Conservation (phyloP, 345 rosid genomes). For the Euphorbia lathyris region DNA sequence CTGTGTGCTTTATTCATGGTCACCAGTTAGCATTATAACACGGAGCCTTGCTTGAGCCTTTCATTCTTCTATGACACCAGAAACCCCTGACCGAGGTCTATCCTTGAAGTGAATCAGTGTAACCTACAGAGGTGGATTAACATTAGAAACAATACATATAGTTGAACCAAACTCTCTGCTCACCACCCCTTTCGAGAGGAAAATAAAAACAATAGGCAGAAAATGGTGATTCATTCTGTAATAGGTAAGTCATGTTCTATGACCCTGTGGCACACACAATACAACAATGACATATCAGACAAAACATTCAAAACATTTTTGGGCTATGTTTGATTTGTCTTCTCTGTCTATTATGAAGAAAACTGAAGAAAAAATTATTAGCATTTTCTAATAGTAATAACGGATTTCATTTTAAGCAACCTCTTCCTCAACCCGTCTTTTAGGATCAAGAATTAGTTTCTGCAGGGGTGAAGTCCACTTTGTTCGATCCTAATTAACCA, state of each 20-base stretch:
- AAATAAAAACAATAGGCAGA: background rate
- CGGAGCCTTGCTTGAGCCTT: conserved; percentile 58
- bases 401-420: background rate
- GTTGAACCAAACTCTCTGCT: background rate
- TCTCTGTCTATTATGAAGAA: background rate
- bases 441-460: background rate
- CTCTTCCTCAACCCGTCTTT: background rate
- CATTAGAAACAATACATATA: background rate
- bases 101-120: conserved; percentile 95
- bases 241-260: no score
- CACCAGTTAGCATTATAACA: conserved; percentile 92
- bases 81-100: conserved; percentile 80
- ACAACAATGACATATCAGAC: no score
- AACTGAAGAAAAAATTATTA: background rate
- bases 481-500: background rate
- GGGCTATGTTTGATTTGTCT: no score
- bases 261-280: no score
- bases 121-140: conserved; percentile 42
- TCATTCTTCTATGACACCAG: conserved; percentile 64
- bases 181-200: background rate
- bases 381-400: background rate
- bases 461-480: background rate
- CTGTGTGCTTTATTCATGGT: conserved; percentile 88
- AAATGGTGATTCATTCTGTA: background rate
- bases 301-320: no score